phyloP scores from a whole-genome alignment of 257 asterid species.

The Nyctanthes arbortristis region DNA sequence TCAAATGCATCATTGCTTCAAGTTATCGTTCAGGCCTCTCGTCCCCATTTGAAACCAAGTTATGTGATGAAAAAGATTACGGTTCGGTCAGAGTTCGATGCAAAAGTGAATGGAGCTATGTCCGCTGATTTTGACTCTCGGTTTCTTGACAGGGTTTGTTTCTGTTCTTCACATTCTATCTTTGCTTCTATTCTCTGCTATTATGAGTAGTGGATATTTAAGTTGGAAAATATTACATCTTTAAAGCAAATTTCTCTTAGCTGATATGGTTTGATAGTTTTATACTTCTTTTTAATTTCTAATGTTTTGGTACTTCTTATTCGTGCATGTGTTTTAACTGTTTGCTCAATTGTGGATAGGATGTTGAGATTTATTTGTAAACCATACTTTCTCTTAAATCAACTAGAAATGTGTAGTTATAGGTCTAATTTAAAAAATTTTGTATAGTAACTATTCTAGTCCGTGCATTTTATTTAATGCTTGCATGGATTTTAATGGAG shows the following conservation, averaged over 20 bases:
- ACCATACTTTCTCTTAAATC: neutral
- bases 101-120: slow-evolving; percentile 65
- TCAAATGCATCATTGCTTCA: slow-evolving; percentile 33
- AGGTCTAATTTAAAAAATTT: slow-evolving; percentile 2
- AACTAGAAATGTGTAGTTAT: neutral
- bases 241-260: no score
- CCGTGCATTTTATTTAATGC: neutral
- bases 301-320: neutral
- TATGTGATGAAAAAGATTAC: slow-evolving; percentile 35
- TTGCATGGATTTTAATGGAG: neutral
- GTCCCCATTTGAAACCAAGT: slow-evolving; percentile 26
- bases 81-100: slow-evolving; percentile 80
- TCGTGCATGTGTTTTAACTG: neutral
- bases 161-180: neutral
- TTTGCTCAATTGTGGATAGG: slow-evolving; percentile 4
- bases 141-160: slow-evolving; percentile 74
- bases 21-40: slow-evolving; percentile 28
- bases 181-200: neutral
- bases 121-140: slow-evolving; percentile 87
- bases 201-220: neutral
- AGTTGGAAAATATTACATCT: no score
- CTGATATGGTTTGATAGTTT: neutral
- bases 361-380: neutral
- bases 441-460: neutral
- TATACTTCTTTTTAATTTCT: slow-evolving; percentile 10